These are phyloP conservation scores for Fusarium tanahbumbuense DNA, from an alignment of 2,329 filamentous ascomycete genomes.

Conservation along the genomic window DNA sequence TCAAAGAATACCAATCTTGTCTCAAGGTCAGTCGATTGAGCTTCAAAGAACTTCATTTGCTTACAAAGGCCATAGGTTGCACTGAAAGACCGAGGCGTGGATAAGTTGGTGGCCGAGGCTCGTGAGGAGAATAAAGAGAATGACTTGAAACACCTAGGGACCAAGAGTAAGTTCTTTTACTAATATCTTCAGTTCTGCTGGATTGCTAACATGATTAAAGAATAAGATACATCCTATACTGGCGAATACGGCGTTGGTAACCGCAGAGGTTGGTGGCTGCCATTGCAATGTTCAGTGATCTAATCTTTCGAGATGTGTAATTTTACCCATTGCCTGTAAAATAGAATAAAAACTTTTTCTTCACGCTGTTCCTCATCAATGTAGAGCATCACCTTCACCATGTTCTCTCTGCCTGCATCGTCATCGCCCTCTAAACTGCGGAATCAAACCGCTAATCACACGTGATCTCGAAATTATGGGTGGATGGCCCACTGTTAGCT, in stretches of 20 bases:
- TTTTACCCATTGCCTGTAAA: constrained; percentile 3
- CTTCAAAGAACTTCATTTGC: neutral
- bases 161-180: constrained; percentile 53
- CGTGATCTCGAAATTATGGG: constrained; percentile 27
- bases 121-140: constrained; percentile 90
- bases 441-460: constrained; percentile 25
- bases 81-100: constrained; percentile 89
- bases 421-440: constrained; percentile 22
- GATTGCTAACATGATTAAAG: constrained; percentile 19
- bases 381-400: neutral
- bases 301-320: neutral
- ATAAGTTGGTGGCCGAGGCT: constrained; percentile 91
- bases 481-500: constrained; percentile 36
- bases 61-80: constrained; percentile 59
- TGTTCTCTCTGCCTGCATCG: neutral
- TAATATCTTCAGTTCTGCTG: neutral
- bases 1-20: constrained; percentile 89
- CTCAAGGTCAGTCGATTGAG: constrained; percentile 69
- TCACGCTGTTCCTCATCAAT: neutral
- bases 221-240: constrained; percentile 15
- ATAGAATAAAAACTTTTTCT: neutral
- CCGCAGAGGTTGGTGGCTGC: neutral
- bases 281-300: neutral
- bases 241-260: constrained; percentile 25
- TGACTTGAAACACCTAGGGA: constrained; percentile 67